Base-by-base conservation (phyloP, 2,329 filamentous ascomycete species). In the Penicillium expansum region DNA sequence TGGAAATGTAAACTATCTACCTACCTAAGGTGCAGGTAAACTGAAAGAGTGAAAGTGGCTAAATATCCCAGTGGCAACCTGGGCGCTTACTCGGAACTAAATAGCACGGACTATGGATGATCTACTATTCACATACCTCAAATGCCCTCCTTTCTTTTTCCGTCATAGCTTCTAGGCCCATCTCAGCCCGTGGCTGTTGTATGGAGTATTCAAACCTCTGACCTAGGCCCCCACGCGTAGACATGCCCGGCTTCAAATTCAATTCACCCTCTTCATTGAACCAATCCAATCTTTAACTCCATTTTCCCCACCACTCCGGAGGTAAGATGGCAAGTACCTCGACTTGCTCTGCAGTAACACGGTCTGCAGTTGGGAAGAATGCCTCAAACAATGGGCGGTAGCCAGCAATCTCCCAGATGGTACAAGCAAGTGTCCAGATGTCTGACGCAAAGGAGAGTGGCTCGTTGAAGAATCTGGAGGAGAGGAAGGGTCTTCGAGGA, bases 381-480 rank as follows among this genome's bases (percentile, higher is more conserved):
- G 59, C 59, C 5, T 66, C 66, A 49, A 72, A 68, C 37, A 72
- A 61, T 18, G 67, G 56, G 29, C 65, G 60, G 20, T 66, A 59
- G 14, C 65, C 69, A 29, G 77, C 52, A n/a, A 77, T 63, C 30
- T 67, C 70, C 61, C 69, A 77, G 27, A 77, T 72, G 0, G 64
- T 62, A 57, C 73, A 77, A 1, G 67, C 69, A 22, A 77, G 67
- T 32, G 68, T 74, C 73, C 72, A 77, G 16, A 76, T 72, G 48
- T 77, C 73, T 1, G 71, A 73, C 8, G 66, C 14, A 49, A 72
- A 72, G 8, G 71, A 69, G 14, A 77, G 71, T 1, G 74, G 69
- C 5, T 44, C 65, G 14, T 57, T 56, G 7, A 69, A 70, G 48
- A 77, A 77, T 16, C 61, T 55, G 9, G 67, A 73, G 59, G 44